phyloP scores from a whole-genome alignment of 768 basidiomycete genomes.

The Boletus vinaceobasis region DNA sequence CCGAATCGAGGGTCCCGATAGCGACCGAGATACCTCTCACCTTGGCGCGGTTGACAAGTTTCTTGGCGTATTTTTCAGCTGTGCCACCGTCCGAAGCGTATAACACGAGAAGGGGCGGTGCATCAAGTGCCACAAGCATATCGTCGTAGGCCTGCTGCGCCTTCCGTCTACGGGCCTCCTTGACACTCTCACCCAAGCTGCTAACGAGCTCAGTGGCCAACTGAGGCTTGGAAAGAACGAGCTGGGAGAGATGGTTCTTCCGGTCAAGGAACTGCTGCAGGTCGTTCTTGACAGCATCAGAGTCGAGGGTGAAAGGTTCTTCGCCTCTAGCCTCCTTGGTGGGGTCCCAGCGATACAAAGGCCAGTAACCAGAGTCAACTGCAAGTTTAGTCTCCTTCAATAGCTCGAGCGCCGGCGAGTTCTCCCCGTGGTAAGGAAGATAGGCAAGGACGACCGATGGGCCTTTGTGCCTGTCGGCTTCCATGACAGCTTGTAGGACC shows the following conservation, averaged over 20 bases:
- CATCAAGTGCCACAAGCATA: constrained; percentile 79
- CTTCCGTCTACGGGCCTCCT: constrained; percentile 76
- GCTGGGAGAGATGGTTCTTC: constrained; percentile 94
- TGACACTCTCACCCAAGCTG: constrained; percentile 79
- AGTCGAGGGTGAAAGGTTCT: constrained; percentile 91
- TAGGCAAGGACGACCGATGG: constrained; percentile 93
- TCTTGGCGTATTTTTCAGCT: constrained; percentile 95
- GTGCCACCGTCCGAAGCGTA: constrained; percentile 94
- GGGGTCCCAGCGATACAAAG: constrained; percentile 97
- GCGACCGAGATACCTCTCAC: constrained; percentile 78
- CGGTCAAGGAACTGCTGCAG: constrained; percentile 91
- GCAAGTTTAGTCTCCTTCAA: constrained; percentile 97
- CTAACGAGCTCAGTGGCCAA: constrained; percentile 80
- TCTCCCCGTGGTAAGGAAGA: constrained; percentile 81
- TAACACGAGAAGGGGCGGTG: constrained; percentile 84
- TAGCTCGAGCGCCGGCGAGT: constrained; percentile 78
- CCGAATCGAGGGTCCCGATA: constrained; percentile 76
- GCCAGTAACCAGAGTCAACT: constrained; percentile 96
- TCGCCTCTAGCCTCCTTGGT: constrained; percentile 67
- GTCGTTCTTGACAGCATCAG: constrained; percentile 90
- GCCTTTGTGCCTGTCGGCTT: constrained; percentile 87
- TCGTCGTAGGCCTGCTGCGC: constrained; percentile 83
- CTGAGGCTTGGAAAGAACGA: constrained; percentile 76
- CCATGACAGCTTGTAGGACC: constrained; percentile 84
- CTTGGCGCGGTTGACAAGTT: constrained; percentile 77